Evolutionary conservation across 805 yeast genomes (phyloP).

Genomic region (Metschnikowia orientalis): DNA sequence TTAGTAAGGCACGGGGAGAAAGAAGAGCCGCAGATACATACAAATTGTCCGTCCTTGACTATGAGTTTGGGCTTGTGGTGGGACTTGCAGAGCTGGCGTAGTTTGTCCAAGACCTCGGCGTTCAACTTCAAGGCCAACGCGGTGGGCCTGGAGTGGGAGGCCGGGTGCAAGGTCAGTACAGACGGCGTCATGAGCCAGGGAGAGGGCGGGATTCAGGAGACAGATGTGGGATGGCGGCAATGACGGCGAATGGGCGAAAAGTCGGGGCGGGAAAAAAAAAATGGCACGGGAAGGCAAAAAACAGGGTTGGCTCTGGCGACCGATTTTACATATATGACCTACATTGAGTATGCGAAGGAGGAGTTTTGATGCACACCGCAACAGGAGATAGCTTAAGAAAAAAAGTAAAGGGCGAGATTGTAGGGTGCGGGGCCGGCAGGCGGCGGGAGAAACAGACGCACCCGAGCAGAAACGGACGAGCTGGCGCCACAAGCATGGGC

Average conservation of each 20-base stretch:
- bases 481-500: no score
- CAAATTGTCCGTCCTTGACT: constrained; percentile 34
- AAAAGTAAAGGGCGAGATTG: constrained; percentile 2
- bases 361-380: constrained; percentile 6
- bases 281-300: constrained; percentile 1
- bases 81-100: constrained; percentile 19
- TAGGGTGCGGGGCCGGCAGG: constrained; percentile 1
- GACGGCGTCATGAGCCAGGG: constrained; percentile 12
- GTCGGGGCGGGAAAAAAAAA: background rate
- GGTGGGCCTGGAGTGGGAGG: constrained; percentile 16
- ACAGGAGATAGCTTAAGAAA: constrained; percentile 7
- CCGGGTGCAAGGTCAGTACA: constrained; percentile 14
- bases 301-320: constrained; percentile 3
- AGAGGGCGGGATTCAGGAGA: background rate
- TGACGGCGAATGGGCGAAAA: background rate
- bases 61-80: constrained; percentile 26
- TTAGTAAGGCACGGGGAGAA: constrained; percentile 15
- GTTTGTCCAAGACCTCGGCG: constrained; percentile 24
- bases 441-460: background rate
- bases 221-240: background rate
- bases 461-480: no score
- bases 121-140: constrained; percentile 30
- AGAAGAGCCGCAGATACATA: constrained; percentile 17
- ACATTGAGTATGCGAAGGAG: constrained; percentile 9
- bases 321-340: constrained; percentile 4